These are phyloP conservation scores for Jamesozyma hellenica DNA, from an alignment of 805 yeast genomes.

Conservation along the genomic window DNA sequence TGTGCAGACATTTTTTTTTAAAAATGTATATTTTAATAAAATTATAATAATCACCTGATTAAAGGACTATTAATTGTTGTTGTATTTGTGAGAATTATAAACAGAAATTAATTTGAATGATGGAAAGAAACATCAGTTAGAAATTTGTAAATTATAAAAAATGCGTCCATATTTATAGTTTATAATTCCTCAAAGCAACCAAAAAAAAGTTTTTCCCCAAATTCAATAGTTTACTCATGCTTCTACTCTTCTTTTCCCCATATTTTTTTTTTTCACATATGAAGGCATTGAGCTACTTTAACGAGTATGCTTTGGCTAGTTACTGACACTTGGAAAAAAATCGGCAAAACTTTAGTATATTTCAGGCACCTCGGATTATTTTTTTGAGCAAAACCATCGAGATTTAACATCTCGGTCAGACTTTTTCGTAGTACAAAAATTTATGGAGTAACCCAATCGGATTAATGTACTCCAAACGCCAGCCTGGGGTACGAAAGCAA, in stretches of 20 bases:
- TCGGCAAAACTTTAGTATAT: too few species aligned
- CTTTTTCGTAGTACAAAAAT: too few species aligned
- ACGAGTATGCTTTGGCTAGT: too few species aligned
- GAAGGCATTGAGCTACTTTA: too few species aligned
- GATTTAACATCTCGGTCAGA: neutral
- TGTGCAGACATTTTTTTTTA: neutral
- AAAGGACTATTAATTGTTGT: too few species aligned
- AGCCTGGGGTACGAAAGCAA: neutral
- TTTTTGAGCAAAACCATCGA: neutral
- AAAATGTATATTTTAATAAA: too few species aligned
- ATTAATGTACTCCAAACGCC: neutral
- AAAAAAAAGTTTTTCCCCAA: too few species aligned
- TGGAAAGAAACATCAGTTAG: neutral
- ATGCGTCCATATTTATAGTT: neutral
- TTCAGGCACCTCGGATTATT: too few species aligned
- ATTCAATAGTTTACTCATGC: too few species aligned
- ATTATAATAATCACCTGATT: neutral
- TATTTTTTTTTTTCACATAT: neutral
- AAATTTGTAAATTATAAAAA: neutral
- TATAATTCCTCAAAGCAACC: neutral
- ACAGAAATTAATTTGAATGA: too few species aligned
- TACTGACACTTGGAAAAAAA: too few species aligned
- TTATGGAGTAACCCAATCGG: neutral
- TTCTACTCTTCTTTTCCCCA: neutral
- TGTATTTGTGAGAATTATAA: too few species aligned